Base-by-base conservation (phyloP, 345 rosid genomes). In the Erucastrum elatum region DNA sequence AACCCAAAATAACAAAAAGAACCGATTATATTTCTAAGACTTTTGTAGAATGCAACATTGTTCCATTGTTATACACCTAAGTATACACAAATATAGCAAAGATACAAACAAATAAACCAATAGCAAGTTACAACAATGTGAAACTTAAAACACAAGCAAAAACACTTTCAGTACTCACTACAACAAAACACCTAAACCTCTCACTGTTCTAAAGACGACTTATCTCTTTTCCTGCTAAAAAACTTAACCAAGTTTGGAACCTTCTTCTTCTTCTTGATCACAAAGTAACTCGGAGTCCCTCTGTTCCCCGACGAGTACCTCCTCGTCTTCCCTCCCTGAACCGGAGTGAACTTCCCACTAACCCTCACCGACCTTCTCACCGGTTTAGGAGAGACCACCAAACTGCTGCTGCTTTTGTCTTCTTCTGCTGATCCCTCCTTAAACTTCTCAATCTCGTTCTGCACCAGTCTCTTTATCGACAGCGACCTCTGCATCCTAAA, bases 211-310 rank as follows among this genome's bases (percentile, higher is more conserved):
- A 56, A 29, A 68, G 63, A 59, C 1, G n/a, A 1, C n/a, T 69
- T 33, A 0, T 66, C 66, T 15, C 55, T 82, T 68, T 85, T 89
- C 77, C 88, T 75, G 27, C 80, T 77, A 66, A 94, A 88, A 37
- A 89, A 56, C 75, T 81, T 92, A 31, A 87, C 82, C 62, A 91
- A 75, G 62, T 85, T 86, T 1, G 91, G 98, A 75, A 84, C 87
- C 60, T 78, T 87, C 79, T 72, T 83, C 82, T 88, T 92, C 88
- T 88, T 89, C 86, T 79, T 88, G 72, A 85, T 82, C 9, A 78
- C 25, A 66, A 91, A 74, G 72, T 85, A 84, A 66, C 79, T 58
- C 2, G 94, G 85, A 64, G 85, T 64, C 7, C 29, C 49, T 72
- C 85, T 64, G 39, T 34, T 78, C 4, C 84, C 88, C 16, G 92